Base-by-base conservation (phyloP, 805 yeast genomes). In the Priceomyces medius region DNA sequence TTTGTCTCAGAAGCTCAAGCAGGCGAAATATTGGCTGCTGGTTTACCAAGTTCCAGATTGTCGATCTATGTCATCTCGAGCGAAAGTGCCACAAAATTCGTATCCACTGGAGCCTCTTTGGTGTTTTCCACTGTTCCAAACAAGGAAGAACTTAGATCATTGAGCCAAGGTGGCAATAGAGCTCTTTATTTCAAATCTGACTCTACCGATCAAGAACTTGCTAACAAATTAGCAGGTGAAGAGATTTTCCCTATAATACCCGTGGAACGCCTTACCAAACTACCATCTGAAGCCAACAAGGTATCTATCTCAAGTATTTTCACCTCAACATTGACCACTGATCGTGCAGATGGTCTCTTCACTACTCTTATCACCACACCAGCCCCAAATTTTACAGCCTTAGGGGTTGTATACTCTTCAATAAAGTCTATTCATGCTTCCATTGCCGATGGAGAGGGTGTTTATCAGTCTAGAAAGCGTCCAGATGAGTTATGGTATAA, bases 361-460 rank as follows among this genome's bases (percentile, higher is more conserved):
- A 77, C 97, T 9, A 88, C 99, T 1, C 69, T 93, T 40, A 95
- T 93, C 31, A 70, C 81, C 42, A 81, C 86, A 44, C 83, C 82
- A 43, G 81, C 90, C 1, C 73, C 73, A 7, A 43, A 66, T n/a
- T 54, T 57, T 40, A 56, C 72, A 20, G 74, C 76, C 1, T 71
- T 93, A 39, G 99, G 99, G 4, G 74, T 91, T 20, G 97, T 91
- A 7, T 93, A 89, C 67, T 91, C 98, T 0, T 88, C 96, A 0
- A 65, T 65, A 31, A 89, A 85, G 52, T 87, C 96, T 24, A 80
- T 93, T 54, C 66, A 76, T 33, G 90, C 85, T 54, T 93, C 98
- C 9, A 77, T 93, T 51, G 79, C 79, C 45, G 83, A 87, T 17
- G 76, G 79, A 37, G 80, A 87, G 7, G 99, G 99, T 43, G 96